These are phyloP conservation scores for Termitomyces sp. DNA, from an alignment of 768 basidiomycete species.

Conservation along the genomic window DNA sequence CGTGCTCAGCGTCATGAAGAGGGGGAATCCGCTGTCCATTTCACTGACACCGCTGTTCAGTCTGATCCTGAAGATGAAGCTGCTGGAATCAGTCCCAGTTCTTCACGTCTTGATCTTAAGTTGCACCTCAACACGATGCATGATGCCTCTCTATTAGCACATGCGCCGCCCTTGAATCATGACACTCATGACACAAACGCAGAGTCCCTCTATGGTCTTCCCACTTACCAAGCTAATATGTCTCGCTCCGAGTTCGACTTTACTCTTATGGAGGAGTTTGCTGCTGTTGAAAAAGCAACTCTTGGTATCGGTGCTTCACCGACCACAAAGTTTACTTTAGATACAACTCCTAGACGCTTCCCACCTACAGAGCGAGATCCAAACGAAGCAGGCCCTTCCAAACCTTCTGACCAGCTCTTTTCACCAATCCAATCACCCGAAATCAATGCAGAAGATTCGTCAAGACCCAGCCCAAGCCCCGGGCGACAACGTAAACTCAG, in stretches of 20 bases:
- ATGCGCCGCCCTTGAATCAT: constrained; percentile 2
- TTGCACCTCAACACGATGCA: constrained; percentile 38
- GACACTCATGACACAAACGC: constrained; percentile 19
- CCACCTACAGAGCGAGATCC: background rate
- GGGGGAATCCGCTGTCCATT: constrained; percentile 31
- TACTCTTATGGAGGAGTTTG: constrained; percentile 70
- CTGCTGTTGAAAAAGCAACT: constrained; percentile 57
- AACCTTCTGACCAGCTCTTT: background rate
- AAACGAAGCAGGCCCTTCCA: constrained; percentile 12
- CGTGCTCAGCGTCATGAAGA: constrained; percentile 16
- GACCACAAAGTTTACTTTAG: constrained; percentile 32
- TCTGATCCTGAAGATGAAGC: constrained; percentile 15
- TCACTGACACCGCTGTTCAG: constrained; percentile 16
- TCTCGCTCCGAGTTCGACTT: constrained; percentile 69
- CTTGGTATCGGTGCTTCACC: constrained; percentile 66
- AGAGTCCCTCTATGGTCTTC: constrained; percentile 42
- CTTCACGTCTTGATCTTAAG: constrained; percentile 28
- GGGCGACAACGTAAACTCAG: constrained; percentile 81
- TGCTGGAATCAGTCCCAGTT: constrained; percentile 13
- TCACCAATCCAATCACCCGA: background rate
- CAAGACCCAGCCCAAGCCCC: constrained; percentile 4
- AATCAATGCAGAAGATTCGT: constrained; percentile 5
- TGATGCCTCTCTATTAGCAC: constrained; percentile 44
- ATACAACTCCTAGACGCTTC: constrained; percentile 8
- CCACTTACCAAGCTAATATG: constrained; percentile 63